Evolutionary conservation across 768 basidiomycete genomes (phyloP).

Genomic region (Suillus ampliporus): DNA sequence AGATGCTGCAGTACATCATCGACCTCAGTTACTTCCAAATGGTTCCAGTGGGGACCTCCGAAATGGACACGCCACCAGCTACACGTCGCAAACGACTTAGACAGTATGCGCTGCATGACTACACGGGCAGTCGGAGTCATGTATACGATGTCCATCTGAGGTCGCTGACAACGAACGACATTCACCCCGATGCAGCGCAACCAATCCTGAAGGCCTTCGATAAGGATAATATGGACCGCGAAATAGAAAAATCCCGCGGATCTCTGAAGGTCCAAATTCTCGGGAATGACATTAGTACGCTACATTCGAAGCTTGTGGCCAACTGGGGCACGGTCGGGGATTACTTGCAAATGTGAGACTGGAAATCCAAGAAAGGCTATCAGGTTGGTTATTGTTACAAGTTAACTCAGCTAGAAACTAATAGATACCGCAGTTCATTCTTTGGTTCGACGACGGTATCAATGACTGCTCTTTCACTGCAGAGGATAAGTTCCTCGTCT

Average conservation of each 20-base stretch:
- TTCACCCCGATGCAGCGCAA: constrained; percentile 51
- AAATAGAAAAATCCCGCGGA: not conserved
- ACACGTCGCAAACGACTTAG: constrained; percentile 46
- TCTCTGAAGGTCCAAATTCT: constrained; percentile 52
- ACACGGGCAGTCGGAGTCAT: constrained; percentile 42
- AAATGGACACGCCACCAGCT: constrained; percentile 39
- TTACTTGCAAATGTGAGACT: constrained; percentile 57
- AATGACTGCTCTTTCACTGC: constrained; percentile 62
- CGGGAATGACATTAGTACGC: constrained; percentile 51
- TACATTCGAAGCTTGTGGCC: constrained; percentile 46
- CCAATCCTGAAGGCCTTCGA: constrained; percentile 35
- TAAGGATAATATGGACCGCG: not conserved
- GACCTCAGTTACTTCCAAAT: constrained; percentile 54
- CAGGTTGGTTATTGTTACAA: constrained; percentile 31
- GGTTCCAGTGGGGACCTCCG: constrained; percentile 34
- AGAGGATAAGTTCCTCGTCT: constrained; percentile 49
- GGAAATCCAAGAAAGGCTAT: constrained; percentile 44
- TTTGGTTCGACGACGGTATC: constrained; percentile 49
- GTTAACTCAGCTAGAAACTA: constrained; percentile 18
- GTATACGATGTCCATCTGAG: constrained; percentile 52
- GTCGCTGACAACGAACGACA: constrained; percentile 54
- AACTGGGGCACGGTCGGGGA: constrained; percentile 40
- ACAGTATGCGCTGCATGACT: constrained; percentile 50
- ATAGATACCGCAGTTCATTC: constrained; percentile 43
- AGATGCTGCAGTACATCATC: constrained; percentile 52